Evolutionary conservation across 257 asterid species (phyloP).

Genomic region (Coffea canephora): DNA sequence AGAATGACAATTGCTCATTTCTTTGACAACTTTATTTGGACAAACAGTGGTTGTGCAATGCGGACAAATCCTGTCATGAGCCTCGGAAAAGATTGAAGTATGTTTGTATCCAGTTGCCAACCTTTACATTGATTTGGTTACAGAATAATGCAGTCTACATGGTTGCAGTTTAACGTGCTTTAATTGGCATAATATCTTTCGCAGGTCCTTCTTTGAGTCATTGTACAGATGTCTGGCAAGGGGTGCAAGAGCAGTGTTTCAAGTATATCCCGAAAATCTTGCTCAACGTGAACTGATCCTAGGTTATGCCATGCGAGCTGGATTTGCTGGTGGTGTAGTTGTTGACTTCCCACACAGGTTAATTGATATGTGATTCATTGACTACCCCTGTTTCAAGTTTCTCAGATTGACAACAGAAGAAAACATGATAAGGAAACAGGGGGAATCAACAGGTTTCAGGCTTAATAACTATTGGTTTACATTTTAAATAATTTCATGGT

Average conservation of each 20-base stretch:
- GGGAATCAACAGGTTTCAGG: neutral
- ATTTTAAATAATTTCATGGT: neutral
- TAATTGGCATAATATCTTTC: conserved; percentile 13
- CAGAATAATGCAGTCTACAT: neutral
- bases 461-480: neutral
- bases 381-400: neutral
- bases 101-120: conserved; percentile 25
- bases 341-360: conserved; percentile 96
- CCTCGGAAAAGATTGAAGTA: conserved; percentile 94
- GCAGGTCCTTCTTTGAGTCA: conserved; percentile 89
- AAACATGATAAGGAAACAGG: neutral
- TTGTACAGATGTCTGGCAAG: conserved; percentile 79
- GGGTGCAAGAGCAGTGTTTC: conserved; percentile 95
- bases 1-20: neutral
- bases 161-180: conserved; percentile 3
- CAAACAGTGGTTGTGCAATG: conserved; percentile 96
- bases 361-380: conserved; percentile 6
- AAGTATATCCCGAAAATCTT: conserved; percentile 84
- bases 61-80: conserved; percentile 92
- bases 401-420: neutral
- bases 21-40: conserved; percentile 23
- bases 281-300: conserved; percentile 88
- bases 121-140: neutral
- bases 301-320: conserved; percentile 91
- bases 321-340: conserved; percentile 92